Conservation (phyloP, 306 rosid genomes). For the Quercus agrifolia region DNA sequence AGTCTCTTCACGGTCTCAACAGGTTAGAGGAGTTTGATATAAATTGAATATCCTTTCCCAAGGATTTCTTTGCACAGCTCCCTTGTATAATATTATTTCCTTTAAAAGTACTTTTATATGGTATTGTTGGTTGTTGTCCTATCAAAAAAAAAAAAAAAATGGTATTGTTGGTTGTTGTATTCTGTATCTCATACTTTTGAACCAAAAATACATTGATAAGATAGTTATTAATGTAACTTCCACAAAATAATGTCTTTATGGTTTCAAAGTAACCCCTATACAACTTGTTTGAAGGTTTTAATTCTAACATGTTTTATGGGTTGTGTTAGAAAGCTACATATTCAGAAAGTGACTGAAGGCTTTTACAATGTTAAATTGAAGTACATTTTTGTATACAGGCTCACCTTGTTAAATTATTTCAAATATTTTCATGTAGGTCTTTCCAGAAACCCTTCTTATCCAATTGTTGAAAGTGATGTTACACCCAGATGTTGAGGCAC, state of each 20-base stretch:
- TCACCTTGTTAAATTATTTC: background rate
- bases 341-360: background rate
- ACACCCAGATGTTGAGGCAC: constrained; percentile 77
- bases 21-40: constrained; percentile 45
- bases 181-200: background rate
- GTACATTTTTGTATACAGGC: background rate
- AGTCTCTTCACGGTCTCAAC: constrained; percentile 46
- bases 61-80: background rate
- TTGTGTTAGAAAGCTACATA: background rate
- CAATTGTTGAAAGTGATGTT: constrained; percentile 86
- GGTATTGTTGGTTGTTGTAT: background rate
- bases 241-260: background rate
- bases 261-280: background rate
- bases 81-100: background rate
- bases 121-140: background rate
- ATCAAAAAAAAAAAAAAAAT: too few species aligned
- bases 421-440: constrained; percentile 49
- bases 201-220: background rate
- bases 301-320: background rate
- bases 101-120: background rate
- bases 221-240: background rate
- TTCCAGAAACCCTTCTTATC: constrained; percentile 88
- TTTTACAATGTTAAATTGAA: constrained; percentile 3
- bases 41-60: background rate
- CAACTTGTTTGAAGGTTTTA: background rate